Conservation (phyloP, 169 alveolate genomes). For the Cardiosporidium cionae region DNA sequence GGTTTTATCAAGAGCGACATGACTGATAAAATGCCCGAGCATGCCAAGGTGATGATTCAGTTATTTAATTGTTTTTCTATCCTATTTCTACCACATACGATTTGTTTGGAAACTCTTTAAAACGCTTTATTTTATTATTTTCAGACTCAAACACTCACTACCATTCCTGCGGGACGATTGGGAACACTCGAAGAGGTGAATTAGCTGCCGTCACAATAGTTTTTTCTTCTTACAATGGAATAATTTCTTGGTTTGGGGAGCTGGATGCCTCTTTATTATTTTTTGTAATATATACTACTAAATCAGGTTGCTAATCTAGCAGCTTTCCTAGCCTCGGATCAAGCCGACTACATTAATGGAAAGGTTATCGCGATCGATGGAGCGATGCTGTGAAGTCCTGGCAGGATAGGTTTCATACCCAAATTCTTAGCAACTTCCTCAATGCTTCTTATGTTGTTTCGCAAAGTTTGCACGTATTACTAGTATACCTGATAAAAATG, state of each 20-base stretch:
- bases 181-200: constrained; percentile 51
- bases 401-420: too few relatives aligned
- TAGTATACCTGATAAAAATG: too few relatives aligned
- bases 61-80: too few relatives aligned
- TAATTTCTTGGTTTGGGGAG: too few relatives aligned
- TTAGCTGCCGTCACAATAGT: not conserved
- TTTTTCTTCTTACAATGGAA: too few relatives aligned
- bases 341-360: constrained; percentile 46
- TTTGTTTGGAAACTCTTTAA: not conserved
- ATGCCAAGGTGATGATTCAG: constrained; percentile 32
- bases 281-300: not conserved
- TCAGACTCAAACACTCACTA: constrained; percentile 36
- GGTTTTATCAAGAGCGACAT: constrained; percentile 46
- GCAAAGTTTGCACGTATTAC: too few relatives aligned
- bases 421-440: too few relatives aligned
- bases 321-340: constrained; percentile 48
- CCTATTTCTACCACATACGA: too few relatives aligned
- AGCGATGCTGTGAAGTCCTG: constrained; percentile 29
- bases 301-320: constrained; percentile 47
- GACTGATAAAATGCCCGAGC: constrained; percentile 44
- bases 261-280: not conserved
- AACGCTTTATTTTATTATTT: not conserved
- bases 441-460: too few relatives aligned
- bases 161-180: constrained; percentile 45
- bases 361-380: constrained; percentile 47